Evolutionary conservation across 106 monocot species (phyloP).

Genomic region (Dendrobium catenatum): DNA sequence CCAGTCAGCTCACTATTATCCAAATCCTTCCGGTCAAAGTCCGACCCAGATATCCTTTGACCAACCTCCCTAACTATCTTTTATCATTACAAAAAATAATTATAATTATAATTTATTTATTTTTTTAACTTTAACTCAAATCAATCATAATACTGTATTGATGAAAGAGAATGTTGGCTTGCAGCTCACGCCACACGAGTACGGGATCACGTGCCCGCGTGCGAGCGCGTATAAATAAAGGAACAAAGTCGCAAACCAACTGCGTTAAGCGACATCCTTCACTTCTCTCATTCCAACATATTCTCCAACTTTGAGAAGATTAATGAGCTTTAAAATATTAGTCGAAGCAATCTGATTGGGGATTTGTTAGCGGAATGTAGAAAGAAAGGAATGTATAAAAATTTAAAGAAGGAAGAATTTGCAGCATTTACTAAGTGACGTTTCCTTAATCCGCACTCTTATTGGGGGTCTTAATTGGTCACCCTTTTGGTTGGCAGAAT

Average conservation of each 20-base stretch:
- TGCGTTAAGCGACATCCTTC: slow-evolving; percentile 7
- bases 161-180: slow-evolving; percentile 1
- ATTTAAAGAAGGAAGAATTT: background rate
- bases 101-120: background rate
- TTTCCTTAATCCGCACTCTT: background rate
- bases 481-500: background rate
- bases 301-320: background rate
- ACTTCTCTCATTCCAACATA: background rate
- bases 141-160: background rate
- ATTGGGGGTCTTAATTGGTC: background rate
- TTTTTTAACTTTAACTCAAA: background rate
- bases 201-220: slow-evolving; percentile 6
- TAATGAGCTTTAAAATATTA: background rate
- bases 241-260: background rate
- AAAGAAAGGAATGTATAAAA: background rate
- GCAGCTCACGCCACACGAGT: slow-evolving; percentile 7
- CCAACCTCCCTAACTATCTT: background rate
- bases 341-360: background rate
- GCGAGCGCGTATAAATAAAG: slow-evolving; percentile 1
- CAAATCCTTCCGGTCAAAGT: background rate
- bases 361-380: background rate
- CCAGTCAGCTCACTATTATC: background rate
- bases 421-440: too few relatives aligned
- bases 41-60: background rate
- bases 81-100: background rate